Base-by-base conservation (phyloP, 768 basidiomycete species). In the Leucocoprinus sp. region DNA sequence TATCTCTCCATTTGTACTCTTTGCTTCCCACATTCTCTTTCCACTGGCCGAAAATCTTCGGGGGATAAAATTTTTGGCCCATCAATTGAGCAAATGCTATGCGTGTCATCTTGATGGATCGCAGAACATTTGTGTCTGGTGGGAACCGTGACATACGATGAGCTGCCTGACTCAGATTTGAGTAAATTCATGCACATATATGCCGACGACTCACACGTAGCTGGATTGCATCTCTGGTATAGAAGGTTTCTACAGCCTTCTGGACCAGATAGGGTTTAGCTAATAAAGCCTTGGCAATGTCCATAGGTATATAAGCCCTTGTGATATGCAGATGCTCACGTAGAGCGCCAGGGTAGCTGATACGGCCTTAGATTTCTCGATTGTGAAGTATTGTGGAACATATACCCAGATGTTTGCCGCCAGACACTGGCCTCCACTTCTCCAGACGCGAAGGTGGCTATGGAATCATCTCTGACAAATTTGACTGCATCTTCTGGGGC, bases 51-150 rank as follows among this genome's bases (percentile, higher is more conserved):
- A 97, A 99, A 21, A 86, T 69, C 57, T 86, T 92, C 1, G 93
- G 92, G 4, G 95, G 85, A 57, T 82, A 84, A 60, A 98, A 97
- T 45, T 80, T 87, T 63, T 98, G 96, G 5, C 92, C 87, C 27
- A 83, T 62, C 21, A 98, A 68, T 57, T 98, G 96, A 5, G 96
- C 96, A 61, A 96, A 99, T 1, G 92, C 88, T 0, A 90, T 85
- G 42, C 93, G 75, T 2, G 95, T 96, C 76, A 95, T 75, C 47
- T 65, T 77, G 9, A 95, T 74, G 0, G 76, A 71, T 2, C 73
- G 69, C 12, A 87, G 69, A 5, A 80, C 65, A 4, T 70, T 69
- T 2, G 84, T 70, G 18, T 73, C 65, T 11, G 95, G 93, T 4
- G 90, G 78, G 60, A 98, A 98, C 42, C 89, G 80, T 3, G 82